A percentile compares a stretch with the other conserved stretches of the same genome.
Evolutionary conservation across 106 monocot genomes (phyloP).

Genomic region (Dendrobium chrysotoxum): DNA sequence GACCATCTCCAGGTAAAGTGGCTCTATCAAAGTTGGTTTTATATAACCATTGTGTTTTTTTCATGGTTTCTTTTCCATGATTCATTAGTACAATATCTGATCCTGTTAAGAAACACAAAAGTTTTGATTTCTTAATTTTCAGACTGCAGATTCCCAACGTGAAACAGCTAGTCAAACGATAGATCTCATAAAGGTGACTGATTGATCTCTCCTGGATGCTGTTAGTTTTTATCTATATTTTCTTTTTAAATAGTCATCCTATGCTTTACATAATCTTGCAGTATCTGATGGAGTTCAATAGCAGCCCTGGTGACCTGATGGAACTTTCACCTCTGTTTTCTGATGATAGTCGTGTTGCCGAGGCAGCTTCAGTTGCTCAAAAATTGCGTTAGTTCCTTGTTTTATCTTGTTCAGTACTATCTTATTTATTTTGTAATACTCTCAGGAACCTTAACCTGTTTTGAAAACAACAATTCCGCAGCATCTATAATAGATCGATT

Average conservation of each 20-base stretch:
- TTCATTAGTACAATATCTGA: neutral
- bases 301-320: conserved; percentile 97
- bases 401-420: neutral
- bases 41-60: neutral
- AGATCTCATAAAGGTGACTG: conserved; percentile 86
- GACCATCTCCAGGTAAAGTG: conserved; percentile 89
- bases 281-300: conserved; percentile 99
- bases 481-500: neutral
- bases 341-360: conserved; percentile 99
- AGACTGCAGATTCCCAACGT: conserved; percentile 99
- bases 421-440: neutral
- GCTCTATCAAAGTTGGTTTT: neutral
- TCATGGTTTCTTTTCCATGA: neutral
- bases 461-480: neutral
- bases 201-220: neutral
- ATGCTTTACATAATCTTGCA: conserved; percentile 20
- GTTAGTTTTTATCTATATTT: neutral
- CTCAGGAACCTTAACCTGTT: neutral
- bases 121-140: conserved; percentile 24
- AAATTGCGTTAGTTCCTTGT: conserved; percentile 67
- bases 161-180: conserved; percentile 98
- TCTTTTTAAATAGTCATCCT: neutral
- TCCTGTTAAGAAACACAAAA: neutral
- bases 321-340: conserved; percentile 97
- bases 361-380: conserved; percentile 98